These are phyloP conservation scores for Solanum ossicruentum DNA, from an alignment of 257 asterid genomes.

Conservation along the genomic window DNA sequence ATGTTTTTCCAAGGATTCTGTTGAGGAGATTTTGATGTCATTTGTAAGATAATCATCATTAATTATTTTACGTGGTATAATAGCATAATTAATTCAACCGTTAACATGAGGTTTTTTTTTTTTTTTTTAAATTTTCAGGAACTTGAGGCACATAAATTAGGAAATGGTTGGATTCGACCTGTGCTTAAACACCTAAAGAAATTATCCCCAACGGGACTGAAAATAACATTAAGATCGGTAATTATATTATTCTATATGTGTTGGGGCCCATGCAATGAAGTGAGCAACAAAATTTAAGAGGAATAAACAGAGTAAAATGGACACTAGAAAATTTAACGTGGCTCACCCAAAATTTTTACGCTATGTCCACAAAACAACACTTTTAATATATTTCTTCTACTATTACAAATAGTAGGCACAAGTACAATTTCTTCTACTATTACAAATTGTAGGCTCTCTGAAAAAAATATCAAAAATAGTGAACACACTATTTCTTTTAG, in stretches of 20 bases:
- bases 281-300: too few relatives aligned
- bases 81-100: neutral
- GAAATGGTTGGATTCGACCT: conserved; percentile 55
- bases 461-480: too few relatives aligned
- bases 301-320: too few relatives aligned
- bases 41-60: conserved; percentile 36
- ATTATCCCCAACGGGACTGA: neutral
- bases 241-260: neutral
- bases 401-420: too few relatives aligned
- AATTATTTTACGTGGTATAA: neutral
- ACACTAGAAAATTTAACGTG: too few relatives aligned
- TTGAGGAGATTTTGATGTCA: conserved; percentile 59
- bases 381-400: too few relatives aligned
- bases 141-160: conserved; percentile 68
- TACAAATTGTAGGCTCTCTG: too few relatives aligned
- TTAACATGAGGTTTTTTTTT: neutral
- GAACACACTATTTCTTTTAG: too few relatives aligned
- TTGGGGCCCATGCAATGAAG: too few relatives aligned
- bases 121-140: conserved; percentile 26
- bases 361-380: too few relatives aligned
- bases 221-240: neutral
- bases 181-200: conserved; percentile 44
- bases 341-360: too few relatives aligned
- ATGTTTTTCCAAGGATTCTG: conserved; percentile 68
- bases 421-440: too few relatives aligned